These are phyloP conservation scores for Plasmopara muralis DNA, from an alignment of 352 stramenopile species.

Conservation along the genomic window DNA sequence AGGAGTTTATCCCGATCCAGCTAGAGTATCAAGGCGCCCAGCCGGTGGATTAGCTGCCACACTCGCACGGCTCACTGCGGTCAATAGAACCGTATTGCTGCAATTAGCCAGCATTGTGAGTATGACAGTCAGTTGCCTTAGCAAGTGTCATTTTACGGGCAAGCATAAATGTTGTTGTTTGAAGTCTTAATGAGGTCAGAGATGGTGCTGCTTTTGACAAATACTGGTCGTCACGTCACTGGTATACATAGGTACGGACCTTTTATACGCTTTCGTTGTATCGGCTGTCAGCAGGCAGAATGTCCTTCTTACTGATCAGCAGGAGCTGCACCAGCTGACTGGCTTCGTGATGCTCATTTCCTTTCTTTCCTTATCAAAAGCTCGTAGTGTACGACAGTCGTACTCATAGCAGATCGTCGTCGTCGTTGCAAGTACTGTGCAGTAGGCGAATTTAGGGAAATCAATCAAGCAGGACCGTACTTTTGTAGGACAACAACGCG, in stretches of 20 bases:
- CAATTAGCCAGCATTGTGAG: background rate
- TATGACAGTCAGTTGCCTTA: background rate
- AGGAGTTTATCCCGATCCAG: background rate
- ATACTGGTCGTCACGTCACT: constrained; percentile 3
- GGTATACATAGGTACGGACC: background rate
- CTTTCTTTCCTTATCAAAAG: constrained; percentile 26
- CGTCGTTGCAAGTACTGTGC: background rate
- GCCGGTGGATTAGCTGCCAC: background rate
- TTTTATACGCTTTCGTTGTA: constrained; percentile 22
- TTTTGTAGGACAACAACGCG: constrained; percentile 14
- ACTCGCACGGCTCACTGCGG: background rate
- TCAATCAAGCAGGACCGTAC: constrained; percentile 8
- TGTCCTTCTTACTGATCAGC: constrained; percentile 28
- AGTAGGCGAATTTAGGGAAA: constrained; percentile 1
- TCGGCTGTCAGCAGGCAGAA: constrained; percentile 19
- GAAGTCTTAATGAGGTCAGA: constrained; percentile 8
- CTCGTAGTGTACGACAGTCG: constrained; percentile 6
- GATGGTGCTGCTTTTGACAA: constrained; percentile 19
- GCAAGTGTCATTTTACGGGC: background rate
- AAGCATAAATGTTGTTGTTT: background rate
- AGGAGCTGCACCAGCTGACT: constrained; percentile 32
- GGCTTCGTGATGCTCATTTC: constrained; percentile 32
- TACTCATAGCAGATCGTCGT: background rate
- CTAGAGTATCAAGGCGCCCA: background rate
- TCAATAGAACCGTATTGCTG: background rate